Evolutionary conservation across 331 rosid species (phyloP), one percentile per base, ranked within the genome.

Genomic region (Quercus lobata): DNA sequence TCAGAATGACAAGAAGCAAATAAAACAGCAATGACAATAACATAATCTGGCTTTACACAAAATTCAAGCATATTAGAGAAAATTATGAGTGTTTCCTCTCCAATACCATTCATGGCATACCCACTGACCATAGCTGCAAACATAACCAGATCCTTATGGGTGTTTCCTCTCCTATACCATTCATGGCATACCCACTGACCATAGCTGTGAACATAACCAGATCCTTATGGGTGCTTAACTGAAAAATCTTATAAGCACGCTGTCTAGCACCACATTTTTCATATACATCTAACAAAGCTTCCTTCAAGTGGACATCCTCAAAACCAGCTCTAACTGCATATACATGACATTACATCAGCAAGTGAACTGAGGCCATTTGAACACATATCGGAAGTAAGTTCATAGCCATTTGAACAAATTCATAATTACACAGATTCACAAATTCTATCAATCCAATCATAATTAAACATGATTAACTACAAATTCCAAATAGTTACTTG

Each of bases 1-100:
- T 97, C 98, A 44, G 91, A 84, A 71, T 92, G 98, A 90, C 97
- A 91, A 78, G 97, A 94, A 34, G 97, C 95, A 56, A 94, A 92
- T 80, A 94, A 84, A 71, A 91, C 81, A 69, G 91, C 87, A 71
- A 97, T 91, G 78, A 92, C 76, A 79, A 91, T 87, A 63, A 94
- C 89, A 73, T 90, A 85, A 73, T 92, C 97, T 35, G 92, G 97
- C 83, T 83, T 86, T 75, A 89, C 72, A 60, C 93, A 92, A 52
- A 82, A 60, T 61, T 90, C 88, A 24, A 94, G 88, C 97, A 90
- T 91, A 74, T 72, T 65, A 69, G 78, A 85, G 88, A 94, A 94
- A 72, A 88, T 81, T 69, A 34, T 2, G 22, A 90, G 91, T 72
- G 97, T 97, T 72, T 92, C 91, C 70, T 90, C 88, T 81, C 92